Conservation (phyloP, 2,329 filamentous ascomycete species). For the Penicillium crustosum region DNA sequence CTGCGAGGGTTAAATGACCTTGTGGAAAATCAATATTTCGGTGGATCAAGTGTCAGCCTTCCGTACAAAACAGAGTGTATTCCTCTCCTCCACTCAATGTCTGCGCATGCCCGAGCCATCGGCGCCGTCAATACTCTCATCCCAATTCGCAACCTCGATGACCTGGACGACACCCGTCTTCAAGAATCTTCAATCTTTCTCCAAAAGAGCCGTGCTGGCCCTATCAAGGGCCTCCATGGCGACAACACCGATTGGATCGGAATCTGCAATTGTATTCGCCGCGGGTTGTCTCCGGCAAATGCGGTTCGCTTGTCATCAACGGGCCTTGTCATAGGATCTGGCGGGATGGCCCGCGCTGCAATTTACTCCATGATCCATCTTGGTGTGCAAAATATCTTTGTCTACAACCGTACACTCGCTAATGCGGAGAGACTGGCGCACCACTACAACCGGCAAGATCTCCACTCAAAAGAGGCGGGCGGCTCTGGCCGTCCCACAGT, state of each 20-base stretch:
- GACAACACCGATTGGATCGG: conserved; percentile 84
- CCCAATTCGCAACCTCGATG: conserved; percentile 60
- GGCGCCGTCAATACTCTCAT: conserved; percentile 76
- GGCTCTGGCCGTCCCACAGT: conserved; percentile 26
- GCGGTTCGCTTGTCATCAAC: conserved; percentile 58
- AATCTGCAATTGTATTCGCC: conserved; percentile 69
- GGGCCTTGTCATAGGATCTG: conserved; percentile 63
- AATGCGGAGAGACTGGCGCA: conserved; percentile 38
- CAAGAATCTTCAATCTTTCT: conserved; percentile 57
- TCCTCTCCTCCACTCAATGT: conserved; percentile 63
- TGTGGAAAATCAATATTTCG: conserved; percentile 66
- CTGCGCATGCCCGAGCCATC: conserved; percentile 70
- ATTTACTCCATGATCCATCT: conserved; percentile 43
- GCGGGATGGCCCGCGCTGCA: conserved; percentile 47
- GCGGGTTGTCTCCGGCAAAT: conserved; percentile 71
- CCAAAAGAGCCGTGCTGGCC: conserved; percentile 63
- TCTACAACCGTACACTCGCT: conserved; percentile 39
- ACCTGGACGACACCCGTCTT: conserved; percentile 55
- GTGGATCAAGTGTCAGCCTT: conserved; percentile 68
- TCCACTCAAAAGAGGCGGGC: conserved; percentile 20
- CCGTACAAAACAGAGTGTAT: conserved; percentile 75
- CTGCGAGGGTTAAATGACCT: conserved; percentile 64
- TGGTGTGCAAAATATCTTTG: conserved; percentile 40
- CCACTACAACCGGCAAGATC: conserved; percentile 39
- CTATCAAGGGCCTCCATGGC: conserved; percentile 68